phyloP scores from a whole-genome alignment of 208 protist species.

The Trypanosoma rangeli region DNA sequence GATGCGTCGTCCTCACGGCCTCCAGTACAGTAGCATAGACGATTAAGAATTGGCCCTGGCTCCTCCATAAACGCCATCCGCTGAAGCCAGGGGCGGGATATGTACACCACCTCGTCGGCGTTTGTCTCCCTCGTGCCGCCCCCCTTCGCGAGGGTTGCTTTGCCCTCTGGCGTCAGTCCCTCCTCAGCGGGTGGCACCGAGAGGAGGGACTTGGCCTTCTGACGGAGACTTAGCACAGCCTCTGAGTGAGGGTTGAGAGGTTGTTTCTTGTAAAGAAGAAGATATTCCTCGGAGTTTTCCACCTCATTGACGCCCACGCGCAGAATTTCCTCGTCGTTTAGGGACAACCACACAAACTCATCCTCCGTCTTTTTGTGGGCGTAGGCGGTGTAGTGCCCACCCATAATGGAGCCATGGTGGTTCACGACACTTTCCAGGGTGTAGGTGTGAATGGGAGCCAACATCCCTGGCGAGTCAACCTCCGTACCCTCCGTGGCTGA shows the following conservation, averaged over 20 bases:
- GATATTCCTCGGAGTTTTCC: conserved; percentile 79
- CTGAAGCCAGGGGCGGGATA: conserved; percentile 83
- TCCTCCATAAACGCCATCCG: conserved; percentile 75
- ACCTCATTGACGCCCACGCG: conserved; percentile 39
- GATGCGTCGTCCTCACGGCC: conserved; percentile 8
- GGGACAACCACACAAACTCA: conserved; percentile 61
- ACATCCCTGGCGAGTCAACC: neutral
- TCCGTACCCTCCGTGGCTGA: neutral
- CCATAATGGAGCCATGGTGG: conserved; percentile 78
- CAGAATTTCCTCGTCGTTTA: conserved; percentile 74
- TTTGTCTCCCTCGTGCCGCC: neutral
- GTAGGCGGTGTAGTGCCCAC: conserved; percentile 89
- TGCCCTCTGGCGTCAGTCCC: neutral
- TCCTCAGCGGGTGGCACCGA: conserved; percentile 21
- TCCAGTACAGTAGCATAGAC: conserved; percentile 66
- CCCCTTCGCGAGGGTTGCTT: neutral
- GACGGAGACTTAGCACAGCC: conserved; percentile 42
- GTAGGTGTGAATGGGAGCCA: conserved; percentile 62
- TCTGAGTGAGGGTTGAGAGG: conserved; percentile 34
- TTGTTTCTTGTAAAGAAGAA: conserved; percentile 86
- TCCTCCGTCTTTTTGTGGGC: conserved; percentile 53
- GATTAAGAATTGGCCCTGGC: conserved; percentile 81
- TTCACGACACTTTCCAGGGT: conserved; percentile 79
- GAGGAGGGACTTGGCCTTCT: conserved; percentile 39
- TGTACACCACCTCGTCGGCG: conserved; percentile 42